Percentiles rank a stretch among this genome's conserved stretches.
Conservation (phyloP, 176 grass and related monocot species). For the Bolboschoenus planiculmis region DNA sequence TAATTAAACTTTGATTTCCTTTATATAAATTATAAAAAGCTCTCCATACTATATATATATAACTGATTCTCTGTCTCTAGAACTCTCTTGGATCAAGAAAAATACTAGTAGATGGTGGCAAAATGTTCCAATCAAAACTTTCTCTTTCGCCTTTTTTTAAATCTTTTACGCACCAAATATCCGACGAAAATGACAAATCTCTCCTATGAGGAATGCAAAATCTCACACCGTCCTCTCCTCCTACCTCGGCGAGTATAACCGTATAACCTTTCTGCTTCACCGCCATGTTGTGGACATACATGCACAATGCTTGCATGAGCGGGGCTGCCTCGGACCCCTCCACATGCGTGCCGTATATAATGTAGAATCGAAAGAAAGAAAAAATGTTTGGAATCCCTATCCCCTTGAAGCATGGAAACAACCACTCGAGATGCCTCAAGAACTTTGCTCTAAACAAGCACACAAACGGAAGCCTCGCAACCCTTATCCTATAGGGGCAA, state of each 20-base stretch:
- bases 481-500: constrained; percentile 52
- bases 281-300: constrained; percentile 51
- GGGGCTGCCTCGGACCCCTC: constrained; percentile 18
- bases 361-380: constrained; percentile 51
- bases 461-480: constrained; percentile 37
- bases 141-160: constrained; percentile 38
- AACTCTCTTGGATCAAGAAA: constrained; percentile 94
- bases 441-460: constrained; percentile 25
- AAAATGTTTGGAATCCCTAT: constrained; percentile 62
- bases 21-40: neutral
- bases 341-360: constrained; percentile 50
- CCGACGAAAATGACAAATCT: constrained; percentile 45
- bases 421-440: constrained; percentile 35
- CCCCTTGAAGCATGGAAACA: constrained; percentile 38
- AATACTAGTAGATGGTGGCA: constrained; percentile 39
- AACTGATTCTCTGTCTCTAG: constrained; percentile 3
- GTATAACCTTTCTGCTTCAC: constrained; percentile 6
- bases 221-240: constrained; percentile 24
- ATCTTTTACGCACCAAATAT: constrained; percentile 89
- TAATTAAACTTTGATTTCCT: too few species aligned
- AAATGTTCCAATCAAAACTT: constrained; percentile 68
- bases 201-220: constrained; percentile 52
- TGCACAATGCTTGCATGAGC: constrained; percentile 32
- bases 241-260: constrained; percentile 51
- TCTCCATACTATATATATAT: neutral